Percentiles rank a stretch among this genome's conserved stretches.
Conservation (phyloP, 768 basidiomycete genomes). For the Kwoniella sp. region DNA sequence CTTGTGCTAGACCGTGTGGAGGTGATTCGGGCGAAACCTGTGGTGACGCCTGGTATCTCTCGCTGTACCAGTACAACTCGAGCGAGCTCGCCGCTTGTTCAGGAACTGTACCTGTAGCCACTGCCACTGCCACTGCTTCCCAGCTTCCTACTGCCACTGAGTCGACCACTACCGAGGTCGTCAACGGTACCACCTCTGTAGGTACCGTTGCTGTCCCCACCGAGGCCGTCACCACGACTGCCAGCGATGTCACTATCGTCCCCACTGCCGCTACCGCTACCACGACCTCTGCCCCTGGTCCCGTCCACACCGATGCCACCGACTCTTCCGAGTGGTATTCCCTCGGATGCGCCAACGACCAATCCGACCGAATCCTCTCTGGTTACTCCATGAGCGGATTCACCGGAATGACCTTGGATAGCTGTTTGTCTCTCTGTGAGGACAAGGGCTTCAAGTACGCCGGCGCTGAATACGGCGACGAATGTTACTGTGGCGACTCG, state of each 20-base stretch:
- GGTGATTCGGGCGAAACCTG: conserved; percentile 34
- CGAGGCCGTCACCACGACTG: conserved; percentile 14
- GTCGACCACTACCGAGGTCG: conserved; percentile 9
- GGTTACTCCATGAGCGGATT: conserved; percentile 21
- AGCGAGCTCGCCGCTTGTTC: conserved; percentile 14
- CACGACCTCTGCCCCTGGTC: conserved; percentile 21
- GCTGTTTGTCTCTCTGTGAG: conserved; percentile 51
- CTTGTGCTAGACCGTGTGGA: conserved; percentile 33
- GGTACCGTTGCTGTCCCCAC: conserved; percentile 6
- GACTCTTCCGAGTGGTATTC: conserved; percentile 52
- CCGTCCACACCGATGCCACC: conserved; percentile 30
- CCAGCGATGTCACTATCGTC: conserved; percentile 19
- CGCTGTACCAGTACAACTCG: conserved; percentile 47
- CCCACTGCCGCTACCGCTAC: conserved; percentile 13
- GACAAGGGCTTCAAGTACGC: conserved; percentile 51
- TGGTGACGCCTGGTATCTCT: conserved; percentile 43
- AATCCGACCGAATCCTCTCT: conserved; percentile 33
- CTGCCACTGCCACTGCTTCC: conserved; percentile 17
- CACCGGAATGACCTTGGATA: conserved; percentile 51
- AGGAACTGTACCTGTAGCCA: conserved; percentile 14
- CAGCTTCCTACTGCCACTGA: neutral
- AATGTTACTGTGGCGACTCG: conserved; percentile 55
- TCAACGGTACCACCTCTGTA: conserved; percentile 8
- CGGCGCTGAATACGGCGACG: conserved; percentile 53
- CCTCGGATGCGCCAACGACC: conserved; percentile 53